Percentiles rank a stretch among this genome's conserved stretches.
These are phyloP conservation scores for Cephaloascus fragrans DNA, from an alignment of 805 yeast genomes.

Conservation along the genomic window DNA sequence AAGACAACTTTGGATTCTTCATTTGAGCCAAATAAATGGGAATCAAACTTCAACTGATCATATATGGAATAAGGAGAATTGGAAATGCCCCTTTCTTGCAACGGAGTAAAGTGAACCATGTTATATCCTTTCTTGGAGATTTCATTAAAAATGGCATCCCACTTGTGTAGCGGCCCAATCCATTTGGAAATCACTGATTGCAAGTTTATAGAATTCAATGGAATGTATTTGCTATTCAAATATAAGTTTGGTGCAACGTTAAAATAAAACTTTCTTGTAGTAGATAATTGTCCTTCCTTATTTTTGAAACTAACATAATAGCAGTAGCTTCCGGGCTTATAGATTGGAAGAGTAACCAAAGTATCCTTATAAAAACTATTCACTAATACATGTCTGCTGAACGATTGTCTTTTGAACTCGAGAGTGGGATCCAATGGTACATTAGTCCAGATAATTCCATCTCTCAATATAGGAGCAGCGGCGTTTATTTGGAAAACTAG, in stretches of 20 bases:
- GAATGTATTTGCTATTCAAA: conserved; percentile 44
- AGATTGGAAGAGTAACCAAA: conserved; percentile 49
- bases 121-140: conserved; percentile 76
- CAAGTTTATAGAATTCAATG: conserved; percentile 70
- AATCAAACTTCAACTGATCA: conserved; percentile 78
- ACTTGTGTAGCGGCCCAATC: conserved; percentile 61
- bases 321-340: conserved; percentile 69
- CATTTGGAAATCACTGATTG: conserved; percentile 88
- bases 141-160: conserved; percentile 58
- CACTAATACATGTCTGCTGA: conserved; percentile 38
- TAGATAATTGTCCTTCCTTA: conserved; percentile 17
- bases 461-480: conserved; percentile 60
- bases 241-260: conserved; percentile 71
- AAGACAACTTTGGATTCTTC: conserved; percentile 47
- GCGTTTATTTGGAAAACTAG: conserved; percentile 64
- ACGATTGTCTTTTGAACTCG: conserved; percentile 47
- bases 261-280: conserved; percentile 60
- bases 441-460: conserved; percentile 68
- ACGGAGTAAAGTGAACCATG: conserved; percentile 93
- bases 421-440: conserved; percentile 38
- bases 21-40: conserved; percentile 42
- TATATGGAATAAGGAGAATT: conserved; percentile 88
- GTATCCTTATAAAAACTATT: conserved; percentile 59
- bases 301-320: conserved; percentile 56
- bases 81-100: conserved; percentile 82